Evolutionary conservation across 768 basidiomycete genomes (phyloP), one percentile per base, ranked within the genome.

Genomic region (Leccinellum rugosiceps): DNA sequence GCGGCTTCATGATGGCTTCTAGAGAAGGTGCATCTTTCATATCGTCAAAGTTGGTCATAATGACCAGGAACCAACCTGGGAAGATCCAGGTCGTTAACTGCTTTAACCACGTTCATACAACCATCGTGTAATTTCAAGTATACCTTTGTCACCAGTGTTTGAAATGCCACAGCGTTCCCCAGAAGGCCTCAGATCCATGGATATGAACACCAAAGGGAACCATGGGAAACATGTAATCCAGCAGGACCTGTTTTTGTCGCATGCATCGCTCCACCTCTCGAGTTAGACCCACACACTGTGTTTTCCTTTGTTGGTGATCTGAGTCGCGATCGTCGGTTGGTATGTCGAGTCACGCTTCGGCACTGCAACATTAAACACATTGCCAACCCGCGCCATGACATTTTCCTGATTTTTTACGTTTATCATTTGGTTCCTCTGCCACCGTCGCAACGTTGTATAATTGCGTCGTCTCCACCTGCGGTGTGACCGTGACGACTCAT

Each of bases 31-130:
- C 57, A 32, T 38, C 57, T 63, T 52, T 56, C 46, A 38, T 56
- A 9, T 53, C 46, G 34, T 38, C 35, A 2, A 41, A 19, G 49
- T 69, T 60, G 44, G 58, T 68, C 63, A 65, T 50, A 38, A 47
- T 59, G 31, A 23, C 53, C n/a, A n/a, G n/a, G n/a, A 57, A 52
- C 32, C 30, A 52, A 52, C 65, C 43, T 60, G 57, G 53, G 55
- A 63, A 62, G 53, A 53, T 58, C 7, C 30, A 32, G 26, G 6
- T 47, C 28, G 26, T 32, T 28, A 47, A 38, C 31, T 47, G 53
- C 50, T 30, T 34, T 48, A 56, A 51, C 43, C 13, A 17, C 25
- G 17, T 23, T 31, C 34, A 31, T 53, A 19, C 35, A 10, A 19
- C 21, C 5, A 10, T 21, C 23, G 43, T 38, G 31, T 45, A 38